Base-by-base conservation (phyloP, 2,329 filamentous ascomycete species). In the Aureobasidium sp. region DNA sequence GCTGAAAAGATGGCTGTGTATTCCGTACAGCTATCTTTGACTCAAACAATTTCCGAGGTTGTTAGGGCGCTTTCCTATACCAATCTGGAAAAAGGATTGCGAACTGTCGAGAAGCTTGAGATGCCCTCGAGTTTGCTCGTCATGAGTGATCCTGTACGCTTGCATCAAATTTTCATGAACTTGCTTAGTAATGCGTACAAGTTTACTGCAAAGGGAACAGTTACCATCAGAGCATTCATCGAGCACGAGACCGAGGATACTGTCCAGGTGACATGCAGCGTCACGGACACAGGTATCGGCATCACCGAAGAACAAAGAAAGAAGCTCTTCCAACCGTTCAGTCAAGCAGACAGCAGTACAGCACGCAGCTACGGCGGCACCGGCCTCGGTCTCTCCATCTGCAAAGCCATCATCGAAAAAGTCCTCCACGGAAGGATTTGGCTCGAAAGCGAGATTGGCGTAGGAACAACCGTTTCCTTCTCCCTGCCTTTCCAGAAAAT, bases 171-270 rank as follows among this genome's bases (percentile, higher is more conserved):
- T 41, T 66, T 81, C 34, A 89, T 90, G 66, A 97, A 97, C 69
- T 81, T 97, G 30, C 88, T 97, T 47, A 89, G 89, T 65, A 97
- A 97, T 76, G 93, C 89, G 70, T 87, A 96, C 74, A 97, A 97
- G 71, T 97, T 97, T 71, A 97, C 92, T 0, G 89, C 92, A 62
- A 83, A 87, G 62, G 92, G 92, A 0, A 89, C 88, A 0, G 89
- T 97, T 62, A 95, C 90, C 0, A 90, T 97, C 57, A 86, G 86
- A 50, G 90, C 91, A 5, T 82, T 82, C 29, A 82, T 91, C 25
- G 86, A 91, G 49, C 79, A 80, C 8, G 89, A 96, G 70, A 86
- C 85, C 10, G 79, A 82, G 14, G 84, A 89, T 42, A 82, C 82
- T 62, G 86, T 91, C 7, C 86, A 85, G 30, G 79, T 96, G 61